Evolutionary conservation across 139 green algal species (phyloP).

Genomic region (Chlorella sp.): DNA sequence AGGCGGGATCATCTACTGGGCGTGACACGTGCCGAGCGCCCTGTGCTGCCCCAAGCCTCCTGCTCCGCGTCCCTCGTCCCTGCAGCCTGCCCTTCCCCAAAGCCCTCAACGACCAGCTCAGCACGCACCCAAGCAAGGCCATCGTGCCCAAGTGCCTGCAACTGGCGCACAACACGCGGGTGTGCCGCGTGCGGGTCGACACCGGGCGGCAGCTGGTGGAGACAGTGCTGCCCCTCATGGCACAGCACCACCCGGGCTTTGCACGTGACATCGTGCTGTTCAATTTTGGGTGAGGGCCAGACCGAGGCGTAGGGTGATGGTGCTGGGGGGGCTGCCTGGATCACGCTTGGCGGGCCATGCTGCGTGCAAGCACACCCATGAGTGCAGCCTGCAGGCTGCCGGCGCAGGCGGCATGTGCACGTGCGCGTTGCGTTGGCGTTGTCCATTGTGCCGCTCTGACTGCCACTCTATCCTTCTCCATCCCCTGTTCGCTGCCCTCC

Average conservation of each 20-base stretch:
- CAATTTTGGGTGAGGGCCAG: constrained; percentile 12
- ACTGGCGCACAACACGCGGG: constrained; percentile 3
- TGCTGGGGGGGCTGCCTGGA: background rate
- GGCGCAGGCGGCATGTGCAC: too few species aligned
- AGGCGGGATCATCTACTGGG: too few species aligned
- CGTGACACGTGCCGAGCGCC: too few species aligned
- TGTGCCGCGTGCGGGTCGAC: constrained; percentile 6
- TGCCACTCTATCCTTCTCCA: background rate
- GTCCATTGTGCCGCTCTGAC: too few species aligned
- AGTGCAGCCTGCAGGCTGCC: background rate
- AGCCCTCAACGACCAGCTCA: background rate
- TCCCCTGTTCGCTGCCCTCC: background rate
- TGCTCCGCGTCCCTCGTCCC: background rate
- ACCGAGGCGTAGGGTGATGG: too few species aligned
- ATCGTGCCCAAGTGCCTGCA: constrained; percentile 8
- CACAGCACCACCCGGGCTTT: background rate
- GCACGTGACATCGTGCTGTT: background rate
- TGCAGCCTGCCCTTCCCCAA: background rate
- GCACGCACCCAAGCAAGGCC: background rate
- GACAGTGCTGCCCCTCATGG: background rate
- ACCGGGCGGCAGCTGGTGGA: background rate
- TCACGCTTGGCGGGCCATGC: too few species aligned
- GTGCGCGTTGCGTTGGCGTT: too few species aligned
- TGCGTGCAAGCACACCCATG: background rate
- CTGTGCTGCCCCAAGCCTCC: too few species aligned